phyloP scores from a whole-genome alignment of 2,329 filamentous ascomycete species.

The Zasmidium citrigriseum region DNA sequence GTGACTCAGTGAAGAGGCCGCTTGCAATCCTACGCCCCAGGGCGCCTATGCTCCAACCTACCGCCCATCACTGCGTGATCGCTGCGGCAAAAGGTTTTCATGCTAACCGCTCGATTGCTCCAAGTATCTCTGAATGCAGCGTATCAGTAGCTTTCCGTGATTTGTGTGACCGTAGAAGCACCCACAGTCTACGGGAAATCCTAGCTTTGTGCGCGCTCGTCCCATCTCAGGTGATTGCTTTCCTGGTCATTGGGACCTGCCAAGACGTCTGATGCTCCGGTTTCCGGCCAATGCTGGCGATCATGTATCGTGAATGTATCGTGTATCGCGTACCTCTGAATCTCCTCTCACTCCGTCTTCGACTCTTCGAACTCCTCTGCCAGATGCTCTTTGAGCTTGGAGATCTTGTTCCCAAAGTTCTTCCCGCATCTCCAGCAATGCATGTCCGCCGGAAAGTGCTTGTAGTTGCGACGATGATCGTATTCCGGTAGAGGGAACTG shows the following conservation, averaged over 20 bases:
- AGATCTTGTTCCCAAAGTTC: constrained; percentile 74
- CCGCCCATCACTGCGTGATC: background rate
- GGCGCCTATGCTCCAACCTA: background rate
- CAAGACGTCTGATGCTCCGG: background rate
- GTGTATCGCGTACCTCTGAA: background rate
- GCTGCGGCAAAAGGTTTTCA: background rate
- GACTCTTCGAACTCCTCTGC: constrained; percentile 73
- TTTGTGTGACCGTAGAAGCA: background rate
- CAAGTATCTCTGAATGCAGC: background rate
- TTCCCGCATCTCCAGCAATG: constrained; percentile 81
- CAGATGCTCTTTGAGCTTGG: constrained; percentile 70
- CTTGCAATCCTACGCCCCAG: background rate
- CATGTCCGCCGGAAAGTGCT: constrained; percentile 61
- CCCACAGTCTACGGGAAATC: background rate
- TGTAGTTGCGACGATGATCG: constrained; percentile 66
- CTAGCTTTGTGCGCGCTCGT: background rate
- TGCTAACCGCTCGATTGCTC: background rate
- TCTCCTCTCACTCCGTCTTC: constrained; percentile 60
- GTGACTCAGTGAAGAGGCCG: background rate
- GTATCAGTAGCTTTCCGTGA: background rate
- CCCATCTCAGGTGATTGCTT: background rate
- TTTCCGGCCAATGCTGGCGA: background rate
- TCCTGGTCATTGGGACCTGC: constrained; percentile 2
- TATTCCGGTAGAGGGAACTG: constrained; percentile 74
- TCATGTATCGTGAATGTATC: background rate